A percentile compares a stretch with the other conserved stretches of the same genome.
phyloP scores from a whole-genome alignment of 768 basidiomycete species.

The Cystobasidium ongulense region DNA sequence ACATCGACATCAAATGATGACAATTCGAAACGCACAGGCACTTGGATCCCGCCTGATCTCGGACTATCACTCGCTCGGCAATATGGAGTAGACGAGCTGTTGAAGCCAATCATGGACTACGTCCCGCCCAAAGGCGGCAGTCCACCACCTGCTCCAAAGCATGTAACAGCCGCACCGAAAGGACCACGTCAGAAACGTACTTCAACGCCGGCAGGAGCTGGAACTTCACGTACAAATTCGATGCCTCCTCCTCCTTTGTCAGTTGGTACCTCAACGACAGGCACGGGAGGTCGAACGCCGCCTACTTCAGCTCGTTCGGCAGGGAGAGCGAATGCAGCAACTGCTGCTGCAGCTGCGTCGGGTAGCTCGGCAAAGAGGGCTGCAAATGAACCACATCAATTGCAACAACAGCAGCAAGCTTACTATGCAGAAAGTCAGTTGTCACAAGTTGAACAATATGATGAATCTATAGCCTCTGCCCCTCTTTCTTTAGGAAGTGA shows the following conservation, averaged over 20 bases:
- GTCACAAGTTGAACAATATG: slow-evolving; percentile 52
- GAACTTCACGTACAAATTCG: not conserved
- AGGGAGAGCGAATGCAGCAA: slow-evolving; percentile 30
- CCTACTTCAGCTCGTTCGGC: not conserved
- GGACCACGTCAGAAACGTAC: slow-evolving; percentile 34
- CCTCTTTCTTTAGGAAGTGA: slow-evolving; percentile 64
- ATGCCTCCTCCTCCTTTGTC: not conserved
- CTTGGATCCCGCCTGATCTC: slow-evolving; percentile 94
- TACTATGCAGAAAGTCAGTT: slow-evolving; percentile 4
- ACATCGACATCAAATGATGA: not conserved
- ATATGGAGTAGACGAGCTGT: slow-evolving; percentile 76
- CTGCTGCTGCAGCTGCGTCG: not conserved
- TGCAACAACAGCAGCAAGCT: slow-evolving; percentile 15
- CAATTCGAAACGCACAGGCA: slow-evolving; percentile 55
- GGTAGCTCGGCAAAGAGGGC: slow-evolving; percentile 48
- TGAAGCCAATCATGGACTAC: slow-evolving; percentile 92
- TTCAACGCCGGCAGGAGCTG: not conserved
- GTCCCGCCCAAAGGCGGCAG: slow-evolving; percentile 71
- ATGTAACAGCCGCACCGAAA: slow-evolving; percentile 64
- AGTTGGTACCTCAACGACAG: not conserved
- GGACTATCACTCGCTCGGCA: slow-evolving; percentile 78
- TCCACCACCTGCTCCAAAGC: slow-evolving; percentile 87
- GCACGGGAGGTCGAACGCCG: not conserved
- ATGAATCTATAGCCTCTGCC: slow-evolving; percentile 82
- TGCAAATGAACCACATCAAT: slow-evolving; percentile 41